Percentiles rank a stretch among this genome's conserved stretches.
Conservation (phyloP, 805 yeast genomes). For the Kregervanrija pseudodelftensis region DNA sequence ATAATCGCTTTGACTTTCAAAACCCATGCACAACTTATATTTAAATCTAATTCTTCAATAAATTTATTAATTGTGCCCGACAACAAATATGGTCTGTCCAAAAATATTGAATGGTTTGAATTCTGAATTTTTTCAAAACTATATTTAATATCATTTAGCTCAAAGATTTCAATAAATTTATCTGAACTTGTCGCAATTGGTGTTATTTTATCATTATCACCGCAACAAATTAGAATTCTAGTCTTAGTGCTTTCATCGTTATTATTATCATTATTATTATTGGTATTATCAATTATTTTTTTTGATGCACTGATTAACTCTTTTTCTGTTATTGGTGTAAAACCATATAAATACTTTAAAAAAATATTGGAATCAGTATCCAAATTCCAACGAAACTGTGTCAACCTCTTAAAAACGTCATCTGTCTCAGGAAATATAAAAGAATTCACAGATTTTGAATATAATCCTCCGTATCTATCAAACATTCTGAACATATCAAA, state of each 20-base stretch:
- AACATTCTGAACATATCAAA: conserved; percentile 49
- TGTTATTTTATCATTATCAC: conserved; percentile 50
- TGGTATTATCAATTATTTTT: conserved; percentile 27
- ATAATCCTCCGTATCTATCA: conserved; percentile 58
- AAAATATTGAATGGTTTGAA: conserved; percentile 61
- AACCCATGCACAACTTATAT: conserved; percentile 67
- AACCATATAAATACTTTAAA: conserved; percentile 46
- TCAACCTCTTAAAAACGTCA: conserved; percentile 33
- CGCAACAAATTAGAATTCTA: conserved; percentile 52
- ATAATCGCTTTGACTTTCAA: conserved; percentile 53
- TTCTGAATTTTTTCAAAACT: conserved; percentile 32
- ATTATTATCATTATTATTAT: background rate
- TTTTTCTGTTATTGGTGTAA: conserved; percentile 33
- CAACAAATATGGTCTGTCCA: conserved; percentile 56
- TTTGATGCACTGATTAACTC: conserved; percentile 38
- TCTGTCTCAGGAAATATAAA: conserved; percentile 34
- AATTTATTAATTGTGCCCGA: conserved; percentile 58
- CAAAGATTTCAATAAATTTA: conserved; percentile 2
- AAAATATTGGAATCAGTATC: conserved; percentile 51
- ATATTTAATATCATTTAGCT: conserved; percentile 26
- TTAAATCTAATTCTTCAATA: conserved; percentile 38
- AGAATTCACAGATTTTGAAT: conserved; percentile 52
- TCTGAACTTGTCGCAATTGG: conserved; percentile 29
- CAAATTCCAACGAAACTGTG: conserved; percentile 66
- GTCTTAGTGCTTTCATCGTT: conserved; percentile 16